Conservation (phyloP, 2,329 filamentous ascomycete species). For the Apiospora saccharicola region DNA sequence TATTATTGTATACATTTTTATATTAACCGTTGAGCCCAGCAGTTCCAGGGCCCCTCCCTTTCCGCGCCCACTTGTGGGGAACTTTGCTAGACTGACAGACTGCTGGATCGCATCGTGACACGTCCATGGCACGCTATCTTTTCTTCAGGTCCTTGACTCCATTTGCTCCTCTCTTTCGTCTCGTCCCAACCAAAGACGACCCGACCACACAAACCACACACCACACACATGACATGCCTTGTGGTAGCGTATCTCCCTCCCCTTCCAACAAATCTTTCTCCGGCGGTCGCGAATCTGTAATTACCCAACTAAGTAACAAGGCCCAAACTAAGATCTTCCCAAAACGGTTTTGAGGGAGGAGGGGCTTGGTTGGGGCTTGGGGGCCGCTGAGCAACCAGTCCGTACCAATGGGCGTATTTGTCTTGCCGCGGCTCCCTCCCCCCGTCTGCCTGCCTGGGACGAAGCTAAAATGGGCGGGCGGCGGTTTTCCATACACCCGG, state of each 20-base stretch:
- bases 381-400: neutral
- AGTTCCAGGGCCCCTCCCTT: neutral
- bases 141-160: neutral
- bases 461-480: neutral
- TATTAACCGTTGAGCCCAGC: neutral
- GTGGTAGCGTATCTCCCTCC: neutral
- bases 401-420: neutral
- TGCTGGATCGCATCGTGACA: conserved; percentile 18
- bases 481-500: neutral
- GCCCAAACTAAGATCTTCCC: neutral
- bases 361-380: too few species aligned
- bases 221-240: neutral
- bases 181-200: neutral
- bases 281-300: neutral
- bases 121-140: conserved; percentile 1
- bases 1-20: neutral
- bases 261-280: neutral
- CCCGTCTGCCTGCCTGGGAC: neutral
- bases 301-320: neutral
- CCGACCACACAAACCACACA: too few species aligned
- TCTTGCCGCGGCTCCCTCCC: neutral
- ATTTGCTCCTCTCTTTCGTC: neutral
- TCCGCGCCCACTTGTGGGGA: neutral
- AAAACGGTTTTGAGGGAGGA: neutral
- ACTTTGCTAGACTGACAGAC: neutral